Conservation (phyloP, 1,284 basidiomycete genomes). For the Irpex rosettiformis region DNA sequence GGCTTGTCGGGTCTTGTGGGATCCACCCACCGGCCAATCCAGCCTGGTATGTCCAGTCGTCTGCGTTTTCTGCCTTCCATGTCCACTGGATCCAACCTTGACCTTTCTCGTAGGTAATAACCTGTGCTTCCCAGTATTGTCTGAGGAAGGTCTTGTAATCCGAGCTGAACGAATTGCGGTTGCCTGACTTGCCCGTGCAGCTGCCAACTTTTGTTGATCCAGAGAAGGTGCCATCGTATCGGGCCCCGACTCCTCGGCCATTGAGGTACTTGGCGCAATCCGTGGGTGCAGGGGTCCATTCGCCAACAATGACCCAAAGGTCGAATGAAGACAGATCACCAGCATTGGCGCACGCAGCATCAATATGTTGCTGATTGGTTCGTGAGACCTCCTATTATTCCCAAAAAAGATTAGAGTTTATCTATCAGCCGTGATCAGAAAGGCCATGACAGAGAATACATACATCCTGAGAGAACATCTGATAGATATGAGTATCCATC, state of each 20-base stretch:
- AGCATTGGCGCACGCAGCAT: constrained; percentile 54
- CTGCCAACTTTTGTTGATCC: constrained; percentile 67
- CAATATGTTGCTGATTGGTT: constrained; percentile 60
- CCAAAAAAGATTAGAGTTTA: not conserved
- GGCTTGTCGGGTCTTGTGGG: constrained; percentile 55
- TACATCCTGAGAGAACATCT: constrained; percentile 69
- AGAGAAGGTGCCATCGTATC: constrained; percentile 78
- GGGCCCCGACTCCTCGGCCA: constrained; percentile 55
- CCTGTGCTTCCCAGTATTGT: constrained; percentile 85
- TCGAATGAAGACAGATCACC: constrained; percentile 49
- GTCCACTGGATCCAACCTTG: constrained; percentile 73
- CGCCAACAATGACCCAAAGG: constrained; percentile 78
- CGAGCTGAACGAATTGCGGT: constrained; percentile 65
- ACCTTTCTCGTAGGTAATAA: constrained; percentile 58
- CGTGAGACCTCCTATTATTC: constrained; percentile 45
- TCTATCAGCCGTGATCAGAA: not conserved
- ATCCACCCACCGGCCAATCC: constrained; percentile 84
- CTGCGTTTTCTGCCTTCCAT: constrained; percentile 57
- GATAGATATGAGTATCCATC: constrained; percentile 83
- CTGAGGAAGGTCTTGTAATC: constrained; percentile 83
- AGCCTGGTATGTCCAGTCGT: constrained; percentile 77
- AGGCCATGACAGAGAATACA: constrained; percentile 20
- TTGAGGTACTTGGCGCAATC: constrained; percentile 82
- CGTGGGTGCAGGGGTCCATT: constrained; percentile 81
- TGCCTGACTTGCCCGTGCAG: constrained; percentile 73